Conservation (phyloP, 2,329 filamentous ascomycete species). For the Neurospora sp. region DNA sequence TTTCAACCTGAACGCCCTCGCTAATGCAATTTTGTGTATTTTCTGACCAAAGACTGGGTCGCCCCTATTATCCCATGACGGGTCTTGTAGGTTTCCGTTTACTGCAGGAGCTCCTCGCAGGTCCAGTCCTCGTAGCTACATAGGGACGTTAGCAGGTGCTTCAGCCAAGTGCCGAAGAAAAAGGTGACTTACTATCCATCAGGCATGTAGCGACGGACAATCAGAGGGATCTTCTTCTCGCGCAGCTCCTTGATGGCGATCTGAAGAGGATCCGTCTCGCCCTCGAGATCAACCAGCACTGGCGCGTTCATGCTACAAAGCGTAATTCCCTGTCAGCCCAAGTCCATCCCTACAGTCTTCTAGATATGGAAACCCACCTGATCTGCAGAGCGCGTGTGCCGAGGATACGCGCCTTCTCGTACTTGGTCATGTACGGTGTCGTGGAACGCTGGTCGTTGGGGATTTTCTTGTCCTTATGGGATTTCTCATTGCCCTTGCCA, state of each 20-base stretch:
- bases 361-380: conserved; percentile 48
- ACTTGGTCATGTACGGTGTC: conserved; percentile 99
- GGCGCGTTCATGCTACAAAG: conserved; percentile 82
- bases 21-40: conserved; percentile 20
- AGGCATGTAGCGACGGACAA: conserved; percentile 88
- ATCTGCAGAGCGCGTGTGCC: conserved; percentile 93
- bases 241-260: conserved; percentile 96
- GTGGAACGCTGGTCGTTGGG: conserved; percentile 79
- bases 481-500: conserved; percentile 42
- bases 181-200: conserved; percentile 73
- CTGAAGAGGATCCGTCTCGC: conserved; percentile 93
- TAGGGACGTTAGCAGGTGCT: not conserved
- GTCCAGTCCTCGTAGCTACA: conserved; percentile 98
- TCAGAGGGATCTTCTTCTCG: conserved; percentile 97
- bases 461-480: conserved; percentile 75
- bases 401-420: conserved; percentile 86
- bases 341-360: not conserved
- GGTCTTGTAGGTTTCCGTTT: conserved; percentile 11
- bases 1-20: conserved; percentile 21
- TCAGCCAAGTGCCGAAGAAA: conserved; percentile 3
- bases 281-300: conserved; percentile 90
- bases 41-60: not conserved
- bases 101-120: conserved; percentile 81
- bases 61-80: conserved; percentile 1
- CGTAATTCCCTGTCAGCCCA: conserved; percentile 1